Conservation (phyloP, 169 alveolate species). For the Neospora caninum region DNA sequence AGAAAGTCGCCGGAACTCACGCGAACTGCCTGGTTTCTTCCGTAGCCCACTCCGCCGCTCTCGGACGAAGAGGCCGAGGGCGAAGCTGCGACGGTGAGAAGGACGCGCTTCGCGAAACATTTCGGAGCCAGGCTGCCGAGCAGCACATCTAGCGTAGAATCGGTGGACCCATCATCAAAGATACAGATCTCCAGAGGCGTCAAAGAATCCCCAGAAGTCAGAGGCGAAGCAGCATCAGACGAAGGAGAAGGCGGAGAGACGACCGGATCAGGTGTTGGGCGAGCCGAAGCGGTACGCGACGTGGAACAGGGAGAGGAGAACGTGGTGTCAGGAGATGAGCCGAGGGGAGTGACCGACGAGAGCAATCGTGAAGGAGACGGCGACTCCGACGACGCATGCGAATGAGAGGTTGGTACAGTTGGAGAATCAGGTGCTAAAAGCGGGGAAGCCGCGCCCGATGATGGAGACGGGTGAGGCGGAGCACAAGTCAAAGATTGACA, state of each 20-base stretch:
- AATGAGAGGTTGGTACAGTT: no score
- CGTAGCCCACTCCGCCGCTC: conserved; percentile 23
- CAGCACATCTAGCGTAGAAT: background rate
- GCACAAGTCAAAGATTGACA: no score
- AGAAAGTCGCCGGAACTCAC: background rate
- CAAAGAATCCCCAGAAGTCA: background rate
- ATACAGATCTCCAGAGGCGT: background rate
- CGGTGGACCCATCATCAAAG: background rate
- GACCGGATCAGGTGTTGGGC: background rate
- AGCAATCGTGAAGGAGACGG: no score
- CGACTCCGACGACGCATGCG: no score
- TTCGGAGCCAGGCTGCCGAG: background rate
- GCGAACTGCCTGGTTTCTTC: background rate
- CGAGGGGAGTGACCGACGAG: no score
- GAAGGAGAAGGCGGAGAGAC: conserved; percentile 5
- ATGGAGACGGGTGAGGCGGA: no score
- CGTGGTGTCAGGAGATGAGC: no score
- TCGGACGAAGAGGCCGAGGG: background rate
- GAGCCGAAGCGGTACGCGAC: background rate
- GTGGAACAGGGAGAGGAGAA: no score
- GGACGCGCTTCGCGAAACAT: background rate
- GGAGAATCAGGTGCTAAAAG: no score
- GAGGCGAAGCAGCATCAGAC: background rate
- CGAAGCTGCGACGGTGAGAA: background rate
- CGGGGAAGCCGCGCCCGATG: no score